Evolutionary conservation across 2,329 filamentous ascomycete species (phyloP).

Genomic region (Tolypocladium album): DNA sequence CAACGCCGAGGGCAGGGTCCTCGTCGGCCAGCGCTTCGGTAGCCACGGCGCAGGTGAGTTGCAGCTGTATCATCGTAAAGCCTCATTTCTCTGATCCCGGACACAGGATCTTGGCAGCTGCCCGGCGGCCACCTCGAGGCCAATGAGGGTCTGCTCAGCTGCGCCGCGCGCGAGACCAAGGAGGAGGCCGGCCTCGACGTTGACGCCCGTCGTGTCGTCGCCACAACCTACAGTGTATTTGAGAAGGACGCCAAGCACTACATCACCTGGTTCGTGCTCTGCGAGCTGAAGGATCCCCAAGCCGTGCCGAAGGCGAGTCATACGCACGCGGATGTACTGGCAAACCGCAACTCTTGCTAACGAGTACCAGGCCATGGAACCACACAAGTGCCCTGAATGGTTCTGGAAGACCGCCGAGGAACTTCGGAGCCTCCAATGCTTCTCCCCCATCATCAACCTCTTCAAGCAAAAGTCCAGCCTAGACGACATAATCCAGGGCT

Average conservation of each 20-base stretch:
- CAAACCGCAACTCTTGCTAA: background rate
- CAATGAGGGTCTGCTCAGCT: conserved; percentile 49
- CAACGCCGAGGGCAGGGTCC: conserved; percentile 29
- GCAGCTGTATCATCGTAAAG: too few relatives aligned
- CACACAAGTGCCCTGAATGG: conserved; percentile 41
- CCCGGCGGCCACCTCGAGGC: conserved; percentile 70
- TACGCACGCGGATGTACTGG: too few relatives aligned
- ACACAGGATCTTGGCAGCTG: conserved; percentile 49
- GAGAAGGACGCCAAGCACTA: conserved; percentile 54
- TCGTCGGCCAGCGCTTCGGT: conserved; percentile 36
- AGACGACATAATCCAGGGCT: conserved; percentile 5
- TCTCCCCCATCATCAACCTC: conserved; percentile 21
- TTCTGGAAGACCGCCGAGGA: conserved; percentile 35
- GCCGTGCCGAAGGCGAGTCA: conserved; percentile 42
- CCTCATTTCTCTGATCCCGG: conserved; percentile 2
- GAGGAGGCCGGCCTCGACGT: conserved; percentile 62
- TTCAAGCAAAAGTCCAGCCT: conserved; percentile 13
- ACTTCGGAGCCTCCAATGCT: conserved; percentile 20
- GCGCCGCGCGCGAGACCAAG: conserved; percentile 54
- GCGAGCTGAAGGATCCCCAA: conserved; percentile 32
- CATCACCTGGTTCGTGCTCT: conserved; percentile 59
- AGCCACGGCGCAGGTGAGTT: conserved; percentile 36
- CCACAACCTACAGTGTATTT: conserved; percentile 60
- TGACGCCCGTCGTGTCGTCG: conserved; percentile 38
- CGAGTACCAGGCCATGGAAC: conserved; percentile 22